Conservation (phyloP, 306 rosid species). For the Coriaria nepalensis region DNA sequence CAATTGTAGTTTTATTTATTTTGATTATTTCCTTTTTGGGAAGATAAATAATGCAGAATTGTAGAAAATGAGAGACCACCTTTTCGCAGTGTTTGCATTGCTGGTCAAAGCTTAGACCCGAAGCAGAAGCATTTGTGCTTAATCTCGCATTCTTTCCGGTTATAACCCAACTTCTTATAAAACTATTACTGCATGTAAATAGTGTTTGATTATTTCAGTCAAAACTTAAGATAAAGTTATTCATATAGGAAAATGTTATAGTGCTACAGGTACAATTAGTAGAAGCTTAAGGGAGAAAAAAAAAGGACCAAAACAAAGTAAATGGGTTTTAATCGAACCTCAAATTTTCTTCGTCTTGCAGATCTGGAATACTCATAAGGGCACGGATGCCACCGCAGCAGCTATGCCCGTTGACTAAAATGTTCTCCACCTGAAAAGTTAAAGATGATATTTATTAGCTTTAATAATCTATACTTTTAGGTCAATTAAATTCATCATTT, state of each 20-base stretch:
- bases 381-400: slow-evolving; percentile 98
- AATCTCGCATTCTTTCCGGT: slow-evolving; percentile 58
- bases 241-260: too few relatives aligned
- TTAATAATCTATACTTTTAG: neutral
- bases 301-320: neutral
- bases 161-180: slow-evolving; percentile 74
- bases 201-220: neutral
- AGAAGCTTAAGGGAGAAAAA: too few relatives aligned
- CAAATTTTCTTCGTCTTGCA: slow-evolving; percentile 44
- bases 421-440: slow-evolving; percentile 61
- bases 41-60: neutral
- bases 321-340: slow-evolving; percentile 27
- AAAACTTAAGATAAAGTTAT: neutral
- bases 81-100: slow-evolving; percentile 89
- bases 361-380: slow-evolving; percentile 80
- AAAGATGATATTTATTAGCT: neutral
- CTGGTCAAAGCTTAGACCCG: slow-evolving; percentile 59
- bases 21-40: neutral
- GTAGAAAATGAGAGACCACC: slow-evolving; percentile 25
- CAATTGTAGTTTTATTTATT: neutral
- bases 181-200: slow-evolving; percentile 23
- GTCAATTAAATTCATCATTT: neutral
- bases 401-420: slow-evolving; percentile 89
- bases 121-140: slow-evolving; percentile 58
- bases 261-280: too few relatives aligned